A percentile compares a stretch with the other conserved stretches of the same genome.
Conservation (phyloP, 129 eudicot species). For the Artemisia argyi region DNA sequence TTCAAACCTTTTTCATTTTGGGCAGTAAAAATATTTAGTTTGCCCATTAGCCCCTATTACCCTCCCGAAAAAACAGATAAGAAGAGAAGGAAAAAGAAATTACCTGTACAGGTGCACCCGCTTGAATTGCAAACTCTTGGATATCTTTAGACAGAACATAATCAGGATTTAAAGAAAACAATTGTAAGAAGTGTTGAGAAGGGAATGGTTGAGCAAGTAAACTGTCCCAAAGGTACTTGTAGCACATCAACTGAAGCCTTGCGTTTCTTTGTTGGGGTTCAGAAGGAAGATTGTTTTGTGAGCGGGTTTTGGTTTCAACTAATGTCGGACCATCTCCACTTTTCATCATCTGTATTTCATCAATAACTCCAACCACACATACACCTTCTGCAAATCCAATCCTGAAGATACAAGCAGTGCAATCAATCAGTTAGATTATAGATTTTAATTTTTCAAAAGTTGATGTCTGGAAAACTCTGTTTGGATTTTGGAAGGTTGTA, state of each 20-base stretch:
- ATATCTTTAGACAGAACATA: constrained; percentile 55
- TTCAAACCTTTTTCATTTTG: background rate
- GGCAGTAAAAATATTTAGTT: too few relatives aligned
- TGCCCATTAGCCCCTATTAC: too few relatives aligned
- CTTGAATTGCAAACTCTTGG: constrained; percentile 46
- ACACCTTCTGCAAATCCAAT: constrained; percentile 80
- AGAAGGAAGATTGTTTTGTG: constrained; percentile 54
- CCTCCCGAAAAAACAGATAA: background rate
- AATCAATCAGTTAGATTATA: too few relatives aligned
- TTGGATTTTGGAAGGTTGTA: too few relatives aligned
- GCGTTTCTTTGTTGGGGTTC: constrained; percentile 86
- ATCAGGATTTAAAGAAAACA: constrained; percentile 63
- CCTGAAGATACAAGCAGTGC: constrained; percentile 43
- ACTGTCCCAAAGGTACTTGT: constrained; percentile 75
- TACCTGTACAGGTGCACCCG: constrained; percentile 77
- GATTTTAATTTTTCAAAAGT: background rate
- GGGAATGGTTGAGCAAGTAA: constrained; percentile 60
- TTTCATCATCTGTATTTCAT: constrained; percentile 66
- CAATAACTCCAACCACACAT: constrained; percentile 82
- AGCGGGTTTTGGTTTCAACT: constrained; percentile 88
- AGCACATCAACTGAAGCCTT: constrained; percentile 92
- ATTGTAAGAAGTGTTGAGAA: constrained; percentile 45
- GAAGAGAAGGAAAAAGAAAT: background rate
- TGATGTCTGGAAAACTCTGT: background rate
- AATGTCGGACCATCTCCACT: constrained; percentile 43